A percentile compares a stretch with the other conserved stretches of the same genome.
Conservation (phyloP, 2,329 filamentous ascomycete species). For the Colletotrichum godetiae region DNA sequence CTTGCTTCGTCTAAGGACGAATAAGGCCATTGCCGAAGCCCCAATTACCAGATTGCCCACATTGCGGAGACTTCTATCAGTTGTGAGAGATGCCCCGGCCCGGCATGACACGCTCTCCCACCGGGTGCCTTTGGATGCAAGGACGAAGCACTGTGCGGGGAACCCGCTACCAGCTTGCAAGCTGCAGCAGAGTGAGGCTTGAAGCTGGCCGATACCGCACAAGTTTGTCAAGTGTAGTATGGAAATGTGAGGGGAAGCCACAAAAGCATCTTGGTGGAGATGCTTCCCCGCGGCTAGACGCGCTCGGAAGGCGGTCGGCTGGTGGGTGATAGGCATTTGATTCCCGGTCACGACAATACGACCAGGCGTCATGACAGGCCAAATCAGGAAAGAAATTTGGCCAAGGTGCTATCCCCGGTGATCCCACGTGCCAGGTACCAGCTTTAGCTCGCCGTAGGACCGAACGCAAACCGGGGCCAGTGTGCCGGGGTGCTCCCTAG, state of each 20-base stretch:
- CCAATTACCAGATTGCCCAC: not conserved
- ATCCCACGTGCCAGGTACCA: not conserved
- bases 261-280: not conserved
- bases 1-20: not conserved
- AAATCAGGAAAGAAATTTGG: not conserved
- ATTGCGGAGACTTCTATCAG: not conserved
- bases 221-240: not conserved
- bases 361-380: not conserved
- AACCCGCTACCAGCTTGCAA: not conserved
- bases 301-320: no score
- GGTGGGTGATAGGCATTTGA: not conserved
- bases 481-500: not conserved
- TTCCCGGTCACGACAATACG: not conserved
- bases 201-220: not conserved
- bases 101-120: not conserved
- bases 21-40: not conserved
- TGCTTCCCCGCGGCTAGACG: not conserved
- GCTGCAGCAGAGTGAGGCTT: not conserved
- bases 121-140: not conserved
- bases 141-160: not conserved
- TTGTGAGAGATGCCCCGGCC: not conserved
- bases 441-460: not conserved
- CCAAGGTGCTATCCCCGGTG: not conserved
- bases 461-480: not conserved
- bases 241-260: no score